These are phyloP conservation scores for Clarireedia monteithiana DNA, from an alignment of 2,329 filamentous ascomycete genomes.

Conservation along the genomic window DNA sequence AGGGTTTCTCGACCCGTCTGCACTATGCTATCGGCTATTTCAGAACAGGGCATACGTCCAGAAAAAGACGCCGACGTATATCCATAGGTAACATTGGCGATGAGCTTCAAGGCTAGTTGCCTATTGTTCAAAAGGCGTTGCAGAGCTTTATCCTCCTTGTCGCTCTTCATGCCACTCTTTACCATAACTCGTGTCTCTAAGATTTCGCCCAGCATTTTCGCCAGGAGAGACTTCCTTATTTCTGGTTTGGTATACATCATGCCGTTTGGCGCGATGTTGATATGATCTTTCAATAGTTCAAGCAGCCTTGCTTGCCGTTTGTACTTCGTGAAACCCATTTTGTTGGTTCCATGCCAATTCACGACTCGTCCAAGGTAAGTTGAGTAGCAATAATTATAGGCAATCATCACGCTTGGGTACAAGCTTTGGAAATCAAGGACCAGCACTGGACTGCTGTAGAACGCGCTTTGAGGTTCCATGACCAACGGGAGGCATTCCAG, in stretches of 20 bases:
- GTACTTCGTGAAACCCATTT: slow-evolving; percentile 92
- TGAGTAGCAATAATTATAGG: slow-evolving; percentile 98
- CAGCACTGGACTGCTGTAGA: slow-evolving; percentile 82
- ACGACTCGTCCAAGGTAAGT: slow-evolving; percentile 84
- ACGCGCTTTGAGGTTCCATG: slow-evolving; percentile 93
- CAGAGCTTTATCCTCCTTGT: slow-evolving; percentile 78
- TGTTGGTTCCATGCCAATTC: slow-evolving; percentile 83
- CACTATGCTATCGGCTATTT: slow-evolving; percentile 97
- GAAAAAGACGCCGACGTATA: slow-evolving; percentile 97
- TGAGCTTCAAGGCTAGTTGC: slow-evolving; percentile 86
- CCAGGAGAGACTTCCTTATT: slow-evolving; percentile 81
- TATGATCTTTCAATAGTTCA: slow-evolving; percentile 69
- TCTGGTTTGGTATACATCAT: slow-evolving; percentile 89
- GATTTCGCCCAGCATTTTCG: slow-evolving; percentile 95
- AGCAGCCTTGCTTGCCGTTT: slow-evolving; percentile 67
- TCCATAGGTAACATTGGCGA: slow-evolving; percentile 98
- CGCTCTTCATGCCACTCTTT: slow-evolving; percentile 90
- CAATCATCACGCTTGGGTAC: slow-evolving; percentile 97
- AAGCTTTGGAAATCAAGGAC: slow-evolving; percentile 95
- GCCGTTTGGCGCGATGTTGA: slow-evolving; percentile 91
- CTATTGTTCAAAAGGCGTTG: slow-evolving; percentile 88
- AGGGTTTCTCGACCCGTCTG: slow-evolving; percentile 92
- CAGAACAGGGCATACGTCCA: slow-evolving; percentile 93
- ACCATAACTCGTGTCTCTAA: slow-evolving; percentile 96
- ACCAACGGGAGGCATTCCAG: slow-evolving; percentile 90